Evolutionary conservation across 2,329 filamentous ascomycete species (phyloP), one percentile per base, ranked within the genome.

Genomic region (Torrubiellomyces zombiae): DNA sequence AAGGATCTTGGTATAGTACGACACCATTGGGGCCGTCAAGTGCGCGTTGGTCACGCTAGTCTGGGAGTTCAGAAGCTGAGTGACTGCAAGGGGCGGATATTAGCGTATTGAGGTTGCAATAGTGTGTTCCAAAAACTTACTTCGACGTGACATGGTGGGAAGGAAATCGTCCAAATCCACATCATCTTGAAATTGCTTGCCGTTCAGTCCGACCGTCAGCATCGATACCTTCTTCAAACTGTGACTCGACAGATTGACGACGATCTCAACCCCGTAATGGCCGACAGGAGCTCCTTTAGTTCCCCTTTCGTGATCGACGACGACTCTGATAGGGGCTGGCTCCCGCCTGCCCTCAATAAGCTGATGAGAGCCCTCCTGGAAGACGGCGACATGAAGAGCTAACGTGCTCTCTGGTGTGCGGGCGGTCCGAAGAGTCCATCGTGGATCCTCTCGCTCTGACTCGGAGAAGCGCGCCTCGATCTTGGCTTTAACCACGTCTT

Each of bases 391-490:
- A 37, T 70, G 67, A 14, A 75, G 37, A 7, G 60, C 64, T 7
- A 75, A 48, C 27, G 62, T 64, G 30, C 54, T 63, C 40, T 74
- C 75, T 18, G 64, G 60, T 44, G 72, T 64, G 30, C 63, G 67
- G 9, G 70, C 64, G 12, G 73, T 77, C 18, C 82, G 69, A 16
- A 91, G 64, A 16, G 78, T 78, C 83, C 82, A 94, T 38, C 67
- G 71, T 10, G 73, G 63, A 30, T 75, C 68, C 46, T 93, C 82
- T 30, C 85, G 70, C 53, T 93, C 81, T n/a, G 58, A 48, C 44
- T 93, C 83, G 1, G 78, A 57, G 40, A 91, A 93, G 8, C 85
- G 69, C 5, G 74, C 77, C 50, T 94, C 86, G 9, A 94, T 71
- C 34, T 75, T 72, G 7, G 85, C 83, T 51, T 86, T 91, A 23